Evolutionary conservation across 768 basidiomycete genomes (phyloP).

Genomic region (Tulasnella sp.): DNA sequence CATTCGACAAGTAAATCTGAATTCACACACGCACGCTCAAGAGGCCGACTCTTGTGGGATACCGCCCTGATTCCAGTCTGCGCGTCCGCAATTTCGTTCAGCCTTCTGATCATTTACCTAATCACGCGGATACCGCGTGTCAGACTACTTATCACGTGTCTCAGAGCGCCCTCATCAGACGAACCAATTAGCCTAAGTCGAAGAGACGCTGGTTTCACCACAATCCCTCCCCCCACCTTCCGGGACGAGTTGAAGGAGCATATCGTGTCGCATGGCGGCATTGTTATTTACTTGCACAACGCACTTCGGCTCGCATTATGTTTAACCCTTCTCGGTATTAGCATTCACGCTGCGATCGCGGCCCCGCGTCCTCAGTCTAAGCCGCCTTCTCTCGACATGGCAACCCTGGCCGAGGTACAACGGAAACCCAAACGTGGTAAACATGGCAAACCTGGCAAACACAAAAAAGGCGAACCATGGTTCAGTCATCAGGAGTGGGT

Average conservation of each 20-base stretch:
- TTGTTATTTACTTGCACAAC: slow-evolving; percentile 54
- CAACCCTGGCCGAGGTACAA: not conserved
- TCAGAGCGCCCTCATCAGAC: not conserved
- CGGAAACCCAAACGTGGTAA: slow-evolving; percentile 40
- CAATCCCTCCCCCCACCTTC: slow-evolving; percentile 42
- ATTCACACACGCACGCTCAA: not conserved
- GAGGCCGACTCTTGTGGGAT: slow-evolving; percentile 19
- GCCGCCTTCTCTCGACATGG: slow-evolving; percentile 22
- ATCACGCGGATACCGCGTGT: slow-evolving; percentile 38
- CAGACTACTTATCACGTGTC: not conserved
- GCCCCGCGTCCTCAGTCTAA: slow-evolving; percentile 42
- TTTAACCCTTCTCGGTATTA: slow-evolving; percentile 55
- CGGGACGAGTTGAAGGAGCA: slow-evolving; percentile 48
- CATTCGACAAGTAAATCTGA: not conserved
- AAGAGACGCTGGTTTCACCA: slow-evolving; percentile 35
- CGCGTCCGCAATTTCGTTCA: slow-evolving; percentile 45
- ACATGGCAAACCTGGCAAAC: slow-evolving; percentile 41
- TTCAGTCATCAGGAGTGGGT: slow-evolving; percentile 43
- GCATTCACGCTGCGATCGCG: slow-evolving; percentile 50
- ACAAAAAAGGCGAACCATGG: slow-evolving; percentile 30
- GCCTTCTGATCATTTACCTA: slow-evolving; percentile 46
- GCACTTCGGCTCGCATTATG: slow-evolving; percentile 52
- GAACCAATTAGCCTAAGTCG: not conserved
- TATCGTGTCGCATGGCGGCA: slow-evolving; percentile 52
- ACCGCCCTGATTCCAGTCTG: slow-evolving; percentile 48